A percentile compares a stretch with the other conserved stretches of the same genome.
Evolutionary conservation across 768 basidiomycete species (phyloP).

Genomic region (Pholiota molesta): DNA sequence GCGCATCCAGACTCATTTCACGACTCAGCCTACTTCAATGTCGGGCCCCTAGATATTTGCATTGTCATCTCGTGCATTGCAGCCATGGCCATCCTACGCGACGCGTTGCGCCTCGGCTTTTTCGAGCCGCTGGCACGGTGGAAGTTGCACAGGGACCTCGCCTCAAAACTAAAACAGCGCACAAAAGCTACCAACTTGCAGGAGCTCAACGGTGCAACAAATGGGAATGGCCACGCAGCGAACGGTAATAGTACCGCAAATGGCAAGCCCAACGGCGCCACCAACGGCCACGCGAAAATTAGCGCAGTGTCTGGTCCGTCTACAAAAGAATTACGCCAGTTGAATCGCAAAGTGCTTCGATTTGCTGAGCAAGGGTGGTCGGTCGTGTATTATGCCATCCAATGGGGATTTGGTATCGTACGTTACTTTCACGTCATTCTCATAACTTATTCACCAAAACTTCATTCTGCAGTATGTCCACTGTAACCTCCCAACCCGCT

Average conservation of each 20-base stretch:
- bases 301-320: slow-evolving; percentile 32
- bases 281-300: slow-evolving; percentile 25
- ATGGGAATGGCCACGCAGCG: slow-evolving; percentile 31
- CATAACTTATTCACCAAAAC: slow-evolving; percentile 16
- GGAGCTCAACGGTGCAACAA: slow-evolving; percentile 26
- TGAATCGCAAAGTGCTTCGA: slow-evolving; percentile 75
- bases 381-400: slow-evolving; percentile 74
- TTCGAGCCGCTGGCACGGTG: slow-evolving; percentile 83
- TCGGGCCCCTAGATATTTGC: slow-evolving; percentile 78
- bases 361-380: slow-evolving; percentile 98
- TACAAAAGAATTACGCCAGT: slow-evolving; percentile 54
- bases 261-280: slow-evolving; percentile 26
- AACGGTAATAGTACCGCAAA: slow-evolving; percentile 22
- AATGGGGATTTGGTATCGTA: slow-evolving; percentile 82
- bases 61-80: slow-evolving; percentile 82
- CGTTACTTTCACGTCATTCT: slow-evolving; percentile 38
- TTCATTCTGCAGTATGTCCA: slow-evolving; percentile 72
- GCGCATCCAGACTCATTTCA: slow-evolving; percentile 70
- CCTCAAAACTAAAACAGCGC: slow-evolving; percentile 26
- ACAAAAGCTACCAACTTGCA: slow-evolving; percentile 10
- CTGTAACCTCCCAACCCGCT: slow-evolving; percentile 62
- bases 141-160: slow-evolving; percentile 65
- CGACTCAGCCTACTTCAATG: slow-evolving; percentile 67
- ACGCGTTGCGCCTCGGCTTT: slow-evolving; percentile 69
- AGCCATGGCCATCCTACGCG: slow-evolving; percentile 86